Evolutionary conservation across 1,284 basidiomycete species (phyloP).

Genomic region (Leccinum fallax): DNA sequence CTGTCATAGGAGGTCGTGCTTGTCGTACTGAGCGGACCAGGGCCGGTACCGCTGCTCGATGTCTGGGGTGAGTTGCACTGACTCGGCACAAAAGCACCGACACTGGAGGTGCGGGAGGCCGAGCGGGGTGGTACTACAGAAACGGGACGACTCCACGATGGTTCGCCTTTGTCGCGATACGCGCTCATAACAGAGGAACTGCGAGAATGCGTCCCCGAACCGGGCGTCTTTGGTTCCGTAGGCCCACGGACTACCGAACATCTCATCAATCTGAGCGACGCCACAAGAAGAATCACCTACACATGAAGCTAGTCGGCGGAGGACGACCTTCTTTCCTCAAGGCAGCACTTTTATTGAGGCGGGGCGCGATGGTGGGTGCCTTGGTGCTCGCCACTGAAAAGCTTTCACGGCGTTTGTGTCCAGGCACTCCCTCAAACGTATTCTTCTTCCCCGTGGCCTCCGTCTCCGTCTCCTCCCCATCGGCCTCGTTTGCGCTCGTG

Average conservation of each 20-base stretch:
- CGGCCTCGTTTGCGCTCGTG: slow-evolving; percentile 30
- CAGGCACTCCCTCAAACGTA: slow-evolving; percentile 77
- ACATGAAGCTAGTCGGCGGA: slow-evolving; percentile 67
- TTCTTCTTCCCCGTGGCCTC: slow-evolving; percentile 31
- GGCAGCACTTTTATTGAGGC: slow-evolving; percentile 69
- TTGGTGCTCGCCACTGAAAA: slow-evolving; percentile 65
- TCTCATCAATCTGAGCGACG: slow-evolving; percentile 2
- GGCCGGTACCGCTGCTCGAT: slow-evolving; percentile 33
- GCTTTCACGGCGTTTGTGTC: slow-evolving; percentile 76
- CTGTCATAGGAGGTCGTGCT: slow-evolving; percentile 24
- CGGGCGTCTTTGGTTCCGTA: slow-evolving; percentile 43
- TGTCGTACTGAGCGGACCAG: slow-evolving; percentile 30
- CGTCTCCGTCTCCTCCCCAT: slow-evolving; percentile 38
- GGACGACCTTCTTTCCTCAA: slow-evolving; percentile 51
- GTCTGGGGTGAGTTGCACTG: slow-evolving; percentile 32
- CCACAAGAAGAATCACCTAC: slow-evolving; percentile 40
- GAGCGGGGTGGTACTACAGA: slow-evolving; percentile 31
- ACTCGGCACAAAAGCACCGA: slow-evolving; percentile 6
- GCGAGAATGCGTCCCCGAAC: slow-evolving; percentile 40
- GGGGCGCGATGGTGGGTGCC: slow-evolving; percentile 64
- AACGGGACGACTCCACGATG: slow-evolving; percentile 20
- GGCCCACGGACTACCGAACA: slow-evolving; percentile 43
- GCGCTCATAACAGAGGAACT: slow-evolving; percentile 41
- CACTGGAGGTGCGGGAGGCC: slow-evolving; percentile 27
- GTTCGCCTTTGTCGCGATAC: slow-evolving; percentile 22